A percentile compares a stretch with the other conserved stretches of the same genome.
Conservation (phyloP, 2,329 filamentous ascomycete species). For the Fusarium redolens region DNA sequence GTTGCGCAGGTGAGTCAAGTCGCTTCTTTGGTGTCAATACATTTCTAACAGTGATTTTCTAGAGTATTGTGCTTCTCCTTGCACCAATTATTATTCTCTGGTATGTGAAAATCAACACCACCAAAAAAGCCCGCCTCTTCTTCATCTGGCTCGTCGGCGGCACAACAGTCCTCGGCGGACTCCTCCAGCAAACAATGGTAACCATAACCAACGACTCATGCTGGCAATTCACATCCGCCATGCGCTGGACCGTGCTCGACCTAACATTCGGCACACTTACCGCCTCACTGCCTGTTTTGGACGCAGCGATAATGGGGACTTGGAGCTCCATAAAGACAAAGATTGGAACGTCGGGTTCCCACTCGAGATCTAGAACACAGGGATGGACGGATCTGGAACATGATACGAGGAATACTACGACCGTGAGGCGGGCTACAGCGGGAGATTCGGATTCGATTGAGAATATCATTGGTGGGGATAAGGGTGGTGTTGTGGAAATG, state of each 20-base stretch:
- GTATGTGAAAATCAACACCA: constrained; percentile 21
- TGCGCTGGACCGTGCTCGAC: constrained; percentile 24
- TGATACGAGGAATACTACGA: constrained; percentile 3
- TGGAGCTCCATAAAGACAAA: constrained; percentile 22
- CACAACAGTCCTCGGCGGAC: constrained; percentile 9
- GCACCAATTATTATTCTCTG: constrained; percentile 21
- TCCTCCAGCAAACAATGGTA: constrained; percentile 23
- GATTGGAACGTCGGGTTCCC: constrained; percentile 19
- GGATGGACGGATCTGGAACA: constrained; percentile 26
- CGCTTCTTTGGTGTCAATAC: rapidly evolving
- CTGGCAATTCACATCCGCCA: constrained; percentile 25
- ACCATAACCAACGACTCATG: constrained; percentile 24
- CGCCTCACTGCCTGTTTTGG: constrained; percentile 20
- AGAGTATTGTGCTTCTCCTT: constrained; percentile 18
- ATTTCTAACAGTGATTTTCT: neutral
- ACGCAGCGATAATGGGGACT: constrained; percentile 28
- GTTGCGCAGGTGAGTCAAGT: constrained; percentile 13
- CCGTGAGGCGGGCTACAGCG: neutral
- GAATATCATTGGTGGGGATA: constrained; percentile 9
- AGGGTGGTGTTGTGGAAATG: constrained; percentile 10
- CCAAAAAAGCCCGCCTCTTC: constrained; percentile 23
- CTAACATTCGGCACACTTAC: constrained; percentile 19
- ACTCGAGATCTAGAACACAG: constrained; percentile 18
- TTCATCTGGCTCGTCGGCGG: constrained; percentile 30
- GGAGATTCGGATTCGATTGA: constrained; percentile 17